phyloP scores from a whole-genome alignment of 192 early-diverging fungal genomes.

The Entophlyctis luteolus region DNA sequence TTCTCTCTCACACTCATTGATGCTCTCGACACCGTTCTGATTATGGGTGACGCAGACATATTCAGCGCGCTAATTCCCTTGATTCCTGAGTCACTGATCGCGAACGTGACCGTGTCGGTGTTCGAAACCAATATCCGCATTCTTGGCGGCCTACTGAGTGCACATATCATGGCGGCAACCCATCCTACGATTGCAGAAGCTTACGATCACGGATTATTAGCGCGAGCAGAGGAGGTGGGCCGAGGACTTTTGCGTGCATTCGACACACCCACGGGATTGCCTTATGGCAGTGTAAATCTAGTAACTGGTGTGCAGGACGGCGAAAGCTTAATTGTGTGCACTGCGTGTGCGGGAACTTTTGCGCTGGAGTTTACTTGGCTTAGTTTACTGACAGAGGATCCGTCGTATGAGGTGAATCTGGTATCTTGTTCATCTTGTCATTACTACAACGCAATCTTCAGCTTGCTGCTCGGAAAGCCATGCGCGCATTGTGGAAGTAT shows the following conservation, averaged over 20 bases:
- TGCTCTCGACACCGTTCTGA: conserved; percentile 71
- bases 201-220: conserved; percentile 69
- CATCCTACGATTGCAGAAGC: conserved; percentile 47
- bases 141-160: conserved; percentile 74
- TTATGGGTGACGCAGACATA: conserved; percentile 57
- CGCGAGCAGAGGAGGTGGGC: conserved; percentile 69
- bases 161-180: conserved; percentile 74
- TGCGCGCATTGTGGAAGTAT: conserved; percentile 68
- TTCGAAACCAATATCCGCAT: conserved; percentile 88
- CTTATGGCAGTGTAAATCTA: conserved; percentile 66
- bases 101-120: conserved; percentile 77
- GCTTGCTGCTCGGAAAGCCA: conserved; percentile 41
- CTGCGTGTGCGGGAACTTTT: conserved; percentile 80
- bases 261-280: conserved; percentile 69
- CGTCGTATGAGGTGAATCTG: conserved; percentile 62
- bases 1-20: conserved; percentile 82
- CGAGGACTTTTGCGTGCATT: conserved; percentile 75
- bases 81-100: conserved; percentile 57
- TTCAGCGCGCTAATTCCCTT: conserved; percentile 58
- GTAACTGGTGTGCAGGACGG: conserved; percentile 55
- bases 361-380: conserved; percentile 83
- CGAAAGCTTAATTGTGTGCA: conserved; percentile 62
- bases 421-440: neutral
- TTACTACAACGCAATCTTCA: neutral
- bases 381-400: conserved; percentile 73